Evolutionary conservation across 768 basidiomycete species (phyloP).

Genomic region (button mushroom (Agaricus bisporus)): DNA sequence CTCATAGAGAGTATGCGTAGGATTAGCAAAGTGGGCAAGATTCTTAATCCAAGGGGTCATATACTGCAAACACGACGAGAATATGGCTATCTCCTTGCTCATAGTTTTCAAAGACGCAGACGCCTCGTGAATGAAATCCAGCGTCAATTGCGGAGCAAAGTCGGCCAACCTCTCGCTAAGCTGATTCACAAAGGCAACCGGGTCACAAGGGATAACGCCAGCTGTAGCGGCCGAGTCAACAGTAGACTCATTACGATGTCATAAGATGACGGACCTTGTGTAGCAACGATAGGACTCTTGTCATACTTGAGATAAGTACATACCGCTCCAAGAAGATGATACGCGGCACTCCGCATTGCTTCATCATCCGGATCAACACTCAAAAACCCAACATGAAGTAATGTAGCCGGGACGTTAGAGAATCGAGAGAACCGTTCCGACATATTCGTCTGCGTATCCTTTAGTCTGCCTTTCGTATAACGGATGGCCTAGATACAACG

Average conservation of each 20-base stretch:
- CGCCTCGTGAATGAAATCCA: slow-evolving; percentile 89
- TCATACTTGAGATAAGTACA: slow-evolving; percentile 76
- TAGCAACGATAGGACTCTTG: slow-evolving; percentile 61
- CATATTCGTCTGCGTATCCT: slow-evolving; percentile 43
- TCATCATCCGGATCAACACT: slow-evolving; percentile 72
- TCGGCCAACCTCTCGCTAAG: slow-evolving; percentile 69
- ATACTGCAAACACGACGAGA: slow-evolving; percentile 72
- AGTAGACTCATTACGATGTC: neutral
- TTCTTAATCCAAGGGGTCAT: slow-evolving; percentile 89
- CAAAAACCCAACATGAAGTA: slow-evolving; percentile 83
- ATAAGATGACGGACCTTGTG: slow-evolving; percentile 42
- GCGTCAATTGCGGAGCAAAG: slow-evolving; percentile 74
- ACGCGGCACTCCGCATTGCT: slow-evolving; percentile 71
- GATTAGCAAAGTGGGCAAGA: slow-evolving; percentile 62
- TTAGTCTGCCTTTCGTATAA: slow-evolving; percentile 65
- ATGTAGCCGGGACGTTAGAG: slow-evolving; percentile 78
- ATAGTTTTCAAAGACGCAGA: slow-evolving; percentile 55
- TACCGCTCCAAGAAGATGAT: slow-evolving; percentile 72
- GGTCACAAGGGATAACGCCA: slow-evolving; percentile 65
- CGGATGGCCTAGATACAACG: slow-evolving; percentile 51
- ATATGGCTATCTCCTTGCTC: slow-evolving; percentile 41
- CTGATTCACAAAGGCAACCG: slow-evolving; percentile 51
- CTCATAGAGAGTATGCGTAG: slow-evolving; percentile 62
- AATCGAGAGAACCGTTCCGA: slow-evolving; percentile 69
- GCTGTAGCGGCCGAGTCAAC: slow-evolving; percentile 30